phyloP scores from a whole-genome alignment of 1,284 basidiomycete species.

The Cutaneotrichosporon cyanovorans region DNA sequence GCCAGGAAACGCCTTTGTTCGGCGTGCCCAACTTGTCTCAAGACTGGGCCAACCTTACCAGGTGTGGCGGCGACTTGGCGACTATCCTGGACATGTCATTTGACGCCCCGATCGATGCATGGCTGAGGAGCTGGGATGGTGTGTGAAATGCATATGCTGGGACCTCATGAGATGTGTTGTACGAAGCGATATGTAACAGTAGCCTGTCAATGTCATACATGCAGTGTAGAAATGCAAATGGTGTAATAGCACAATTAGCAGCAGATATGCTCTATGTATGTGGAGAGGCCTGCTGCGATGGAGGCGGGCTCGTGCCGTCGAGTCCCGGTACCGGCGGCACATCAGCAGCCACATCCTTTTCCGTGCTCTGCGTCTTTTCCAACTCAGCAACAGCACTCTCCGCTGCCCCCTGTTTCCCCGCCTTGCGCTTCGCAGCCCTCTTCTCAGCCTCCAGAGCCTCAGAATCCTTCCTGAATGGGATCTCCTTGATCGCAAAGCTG shows the following conservation, averaged over 20 bases:
- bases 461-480: constrained; percentile 3
- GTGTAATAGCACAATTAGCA: too few relatives aligned
- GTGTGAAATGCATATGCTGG: background rate
- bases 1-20: background rate
- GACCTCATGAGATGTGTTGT: background rate
- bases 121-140: background rate
- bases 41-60: background rate
- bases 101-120: background rate
- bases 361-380: too few relatives aligned
- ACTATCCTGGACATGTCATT: background rate
- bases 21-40: background rate
- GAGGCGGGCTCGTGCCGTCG: too few relatives aligned
- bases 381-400: too few relatives aligned
- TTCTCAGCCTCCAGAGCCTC: constrained; percentile 1
- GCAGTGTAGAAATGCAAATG: too few relatives aligned
- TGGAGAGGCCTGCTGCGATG: too few relatives aligned
- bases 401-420: too few relatives aligned
- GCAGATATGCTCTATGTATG: too few relatives aligned
- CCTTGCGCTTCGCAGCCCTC: background rate
- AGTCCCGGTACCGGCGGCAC: too few relatives aligned
- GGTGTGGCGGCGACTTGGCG: background rate
- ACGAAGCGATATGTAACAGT: too few relatives aligned
- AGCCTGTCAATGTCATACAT: too few relatives aligned
- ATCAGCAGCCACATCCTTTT: too few relatives aligned
- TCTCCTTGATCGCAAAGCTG: constrained; percentile 20